Conservation (phyloP, 2,329 filamentous ascomycete genomes). For the Claviceps arundinis region DNA sequence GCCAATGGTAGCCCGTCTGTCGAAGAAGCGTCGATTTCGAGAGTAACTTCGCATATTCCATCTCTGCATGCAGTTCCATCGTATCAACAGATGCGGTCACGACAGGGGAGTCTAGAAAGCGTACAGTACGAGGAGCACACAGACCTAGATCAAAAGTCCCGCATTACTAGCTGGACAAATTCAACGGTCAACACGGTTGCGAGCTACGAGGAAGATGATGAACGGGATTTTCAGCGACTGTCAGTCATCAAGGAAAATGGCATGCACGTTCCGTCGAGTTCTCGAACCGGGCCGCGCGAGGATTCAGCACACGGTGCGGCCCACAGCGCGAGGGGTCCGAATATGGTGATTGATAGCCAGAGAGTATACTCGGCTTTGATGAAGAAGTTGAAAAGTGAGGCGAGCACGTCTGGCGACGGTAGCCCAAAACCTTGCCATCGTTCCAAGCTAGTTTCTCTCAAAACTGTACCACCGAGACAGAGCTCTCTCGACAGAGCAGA, state of each 20-base stretch:
- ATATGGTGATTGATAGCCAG: constrained; percentile 35
- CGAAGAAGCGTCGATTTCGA: constrained; percentile 32
- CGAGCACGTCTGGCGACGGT: constrained; percentile 8
- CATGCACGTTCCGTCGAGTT: constrained; percentile 23
- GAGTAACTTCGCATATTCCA: constrained; percentile 34
- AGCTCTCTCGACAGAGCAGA: constrained; percentile 8
- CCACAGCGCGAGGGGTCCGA: constrained; percentile 10
- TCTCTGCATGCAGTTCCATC: constrained; percentile 35
- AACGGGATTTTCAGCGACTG: constrained; percentile 43
- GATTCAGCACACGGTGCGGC: neutral
- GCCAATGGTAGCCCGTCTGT: constrained; percentile 20
- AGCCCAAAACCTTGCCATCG: constrained; percentile 1
- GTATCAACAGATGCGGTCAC: constrained; percentile 34
- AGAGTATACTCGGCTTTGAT: constrained; percentile 53
- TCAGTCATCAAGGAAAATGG: constrained; percentile 50
- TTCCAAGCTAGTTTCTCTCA: neutral
- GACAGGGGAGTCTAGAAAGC: constrained; percentile 42
- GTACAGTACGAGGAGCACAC: constrained; percentile 25
- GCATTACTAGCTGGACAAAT: constrained; percentile 60
- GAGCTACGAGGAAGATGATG: constrained; percentile 24
- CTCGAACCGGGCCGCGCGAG: constrained; percentile 6
- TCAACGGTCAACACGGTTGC: constrained; percentile 44
- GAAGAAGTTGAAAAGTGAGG: constrained; percentile 34
- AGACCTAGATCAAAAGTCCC: constrained; percentile 39
- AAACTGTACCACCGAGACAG: constrained; percentile 6